phyloP scores from a whole-genome alignment of 495 filamentous ascomycete genomes.

The Echria macrotheca region DNA sequence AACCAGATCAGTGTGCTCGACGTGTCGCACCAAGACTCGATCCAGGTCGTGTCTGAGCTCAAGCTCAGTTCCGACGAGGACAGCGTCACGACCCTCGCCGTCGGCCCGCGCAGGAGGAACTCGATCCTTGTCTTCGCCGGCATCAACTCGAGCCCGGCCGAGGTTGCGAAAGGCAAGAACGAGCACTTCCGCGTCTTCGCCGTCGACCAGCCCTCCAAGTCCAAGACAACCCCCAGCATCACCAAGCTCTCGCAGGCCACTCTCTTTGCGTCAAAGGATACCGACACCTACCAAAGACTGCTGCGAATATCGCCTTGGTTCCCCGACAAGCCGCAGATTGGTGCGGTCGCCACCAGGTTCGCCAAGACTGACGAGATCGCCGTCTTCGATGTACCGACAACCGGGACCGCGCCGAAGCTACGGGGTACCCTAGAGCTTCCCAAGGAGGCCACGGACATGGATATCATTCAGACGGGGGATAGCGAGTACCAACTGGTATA shows the following conservation, averaged over 20 bases:
- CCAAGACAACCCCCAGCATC: constrained; percentile 41
- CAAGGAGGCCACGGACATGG: constrained; percentile 77
- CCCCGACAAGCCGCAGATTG: constrained; percentile 52
- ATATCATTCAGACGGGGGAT: constrained; percentile 57
- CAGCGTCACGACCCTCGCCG: constrained; percentile 77
- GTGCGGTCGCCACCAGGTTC: constrained; percentile 68
- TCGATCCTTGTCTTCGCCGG: constrained; percentile 68
- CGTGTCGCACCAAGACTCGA: constrained; percentile 51
- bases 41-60: constrained; percentile 65
- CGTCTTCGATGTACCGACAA: constrained; percentile 62
- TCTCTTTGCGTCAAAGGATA: constrained; percentile 55
- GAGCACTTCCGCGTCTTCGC: constrained; percentile 80
- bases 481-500: constrained; percentile 68
- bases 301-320: constrained; percentile 62
- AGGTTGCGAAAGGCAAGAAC: constrained; percentile 72
- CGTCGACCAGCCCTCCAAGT: constrained; percentile 46
- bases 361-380: constrained; percentile 69
- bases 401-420: constrained; percentile 49
- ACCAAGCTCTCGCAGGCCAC: constrained; percentile 51
- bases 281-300: constrained; percentile 74
- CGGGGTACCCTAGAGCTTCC: constrained; percentile 60
- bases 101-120: constrained; percentile 50
- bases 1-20: constrained; percentile 85
- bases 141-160: constrained; percentile 73
- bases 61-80: constrained; percentile 85